These are phyloP conservation scores for Penicillium palitans DNA, from an alignment of 2,329 filamentous ascomycete genomes.

Conservation along the genomic window DNA sequence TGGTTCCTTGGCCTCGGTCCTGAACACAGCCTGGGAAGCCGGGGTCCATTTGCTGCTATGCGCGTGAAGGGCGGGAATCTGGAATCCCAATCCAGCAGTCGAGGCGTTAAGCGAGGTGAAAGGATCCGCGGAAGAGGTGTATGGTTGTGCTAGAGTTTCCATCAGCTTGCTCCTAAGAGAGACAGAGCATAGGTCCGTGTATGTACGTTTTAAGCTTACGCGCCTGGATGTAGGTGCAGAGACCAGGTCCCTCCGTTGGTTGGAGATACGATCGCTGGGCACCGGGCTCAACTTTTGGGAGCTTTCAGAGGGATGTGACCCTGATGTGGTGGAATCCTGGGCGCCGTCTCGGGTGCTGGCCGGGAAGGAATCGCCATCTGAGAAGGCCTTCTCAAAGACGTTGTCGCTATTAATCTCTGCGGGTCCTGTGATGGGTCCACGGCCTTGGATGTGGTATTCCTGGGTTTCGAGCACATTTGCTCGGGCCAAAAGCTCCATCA, in stretches of 20 bases:
- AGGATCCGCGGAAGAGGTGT: constrained; percentile 55
- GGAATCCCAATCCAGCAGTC: constrained; percentile 41
- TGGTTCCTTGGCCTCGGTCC: constrained; percentile 83
- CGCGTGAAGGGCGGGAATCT: constrained; percentile 67
- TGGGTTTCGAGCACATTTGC: constrained; percentile 74
- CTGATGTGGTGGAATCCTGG: constrained; percentile 22
- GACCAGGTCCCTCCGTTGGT: constrained; percentile 35
- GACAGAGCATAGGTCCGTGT: constrained; percentile 76
- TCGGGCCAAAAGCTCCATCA: constrained; percentile 83
- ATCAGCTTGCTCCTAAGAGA: constrained; percentile 79
- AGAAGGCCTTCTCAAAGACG: constrained; percentile 81
- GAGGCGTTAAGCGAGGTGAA: constrained; percentile 40
- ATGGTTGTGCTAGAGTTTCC: constrained; percentile 82
- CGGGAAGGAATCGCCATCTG: constrained; percentile 39
- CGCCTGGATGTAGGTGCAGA: constrained; percentile 59
- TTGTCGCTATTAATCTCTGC: constrained; percentile 72
- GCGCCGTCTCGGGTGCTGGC: constrained; percentile 22
- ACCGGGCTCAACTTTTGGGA: constrained; percentile 32
- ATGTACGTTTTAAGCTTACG: constrained; percentile 76
- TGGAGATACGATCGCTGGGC: constrained; percentile 34
- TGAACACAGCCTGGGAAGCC: constrained; percentile 93
- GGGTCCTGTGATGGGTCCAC: constrained; percentile 77
- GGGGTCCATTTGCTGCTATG: constrained; percentile 89
- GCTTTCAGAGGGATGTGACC: constrained; percentile 22
- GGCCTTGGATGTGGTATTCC: constrained; percentile 45